phyloP scores from a whole-genome alignment of 768 basidiomycete genomes.

The Mycena indigotica region DNA sequence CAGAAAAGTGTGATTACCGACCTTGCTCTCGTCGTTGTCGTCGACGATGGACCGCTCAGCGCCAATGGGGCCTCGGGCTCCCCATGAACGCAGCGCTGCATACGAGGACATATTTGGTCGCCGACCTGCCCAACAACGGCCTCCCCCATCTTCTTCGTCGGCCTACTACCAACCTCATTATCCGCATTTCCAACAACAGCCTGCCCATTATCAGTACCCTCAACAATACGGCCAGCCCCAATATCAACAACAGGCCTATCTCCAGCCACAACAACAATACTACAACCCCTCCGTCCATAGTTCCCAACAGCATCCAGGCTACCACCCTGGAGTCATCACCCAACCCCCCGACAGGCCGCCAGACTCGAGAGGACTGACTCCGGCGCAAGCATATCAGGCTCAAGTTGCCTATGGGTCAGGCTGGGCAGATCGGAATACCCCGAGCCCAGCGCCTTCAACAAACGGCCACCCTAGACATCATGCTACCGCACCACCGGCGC shows the following conservation, averaged over 20 bases:
- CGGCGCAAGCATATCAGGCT: slow-evolving; percentile 81
- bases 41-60: slow-evolving; percentile 7
- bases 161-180: slow-evolving; percentile 37
- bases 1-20: neutral
- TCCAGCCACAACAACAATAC: slow-evolving; percentile 37
- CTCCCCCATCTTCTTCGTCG: slow-evolving; percentile 41
- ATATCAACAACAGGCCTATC: slow-evolving; percentile 28
- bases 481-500: slow-evolving; percentile 36
- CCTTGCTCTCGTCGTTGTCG: neutral
- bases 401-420: slow-evolving; percentile 62
- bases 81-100: slow-evolving; percentile 76
- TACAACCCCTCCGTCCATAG: slow-evolving; percentile 46
- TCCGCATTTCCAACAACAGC: slow-evolving; percentile 32
- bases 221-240: slow-evolving; percentile 32
- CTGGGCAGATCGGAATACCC: slow-evolving; percentile 31
- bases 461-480: slow-evolving; percentile 22
- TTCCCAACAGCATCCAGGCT: slow-evolving; percentile 39
- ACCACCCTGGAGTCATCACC: slow-evolving; percentile 42
- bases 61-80: slow-evolving; percentile 53
- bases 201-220: slow-evolving; percentile 34
- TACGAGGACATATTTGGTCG: slow-evolving; percentile 90
- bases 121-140: slow-evolving; percentile 50
- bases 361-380: slow-evolving; percentile 60
- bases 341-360: slow-evolving; percentile 53
- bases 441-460: slow-evolving; percentile 16